A percentile compares a stretch with the other conserved stretches of the same genome.
phyloP scores from a whole-genome alignment of 2,329 filamentous ascomycete species.

The Pleoardoris graminearum region DNA sequence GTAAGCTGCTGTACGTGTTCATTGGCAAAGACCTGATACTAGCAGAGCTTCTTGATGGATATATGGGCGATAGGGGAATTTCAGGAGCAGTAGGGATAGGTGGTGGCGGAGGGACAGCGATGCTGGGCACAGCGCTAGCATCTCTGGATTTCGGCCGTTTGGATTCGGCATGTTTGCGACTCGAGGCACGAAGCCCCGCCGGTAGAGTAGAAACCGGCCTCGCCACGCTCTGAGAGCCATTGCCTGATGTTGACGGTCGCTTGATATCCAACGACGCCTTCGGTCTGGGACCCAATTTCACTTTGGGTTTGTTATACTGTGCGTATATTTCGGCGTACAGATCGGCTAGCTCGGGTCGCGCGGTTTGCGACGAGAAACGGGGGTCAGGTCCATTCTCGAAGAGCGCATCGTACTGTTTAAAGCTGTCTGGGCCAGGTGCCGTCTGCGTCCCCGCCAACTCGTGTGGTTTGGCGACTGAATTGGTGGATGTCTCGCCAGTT shows the following conservation, averaged over 20 bases:
- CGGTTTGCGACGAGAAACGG: constrained; percentile 48
- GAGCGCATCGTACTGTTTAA: constrained; percentile 40
- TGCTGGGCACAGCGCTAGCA: constrained; percentile 31
- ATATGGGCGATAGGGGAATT: constrained; percentile 41
- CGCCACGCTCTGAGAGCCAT: constrained; percentile 49
- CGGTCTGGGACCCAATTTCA: constrained; percentile 86
- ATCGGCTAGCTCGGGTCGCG: constrained; percentile 45
- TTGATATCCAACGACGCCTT: constrained; percentile 73
- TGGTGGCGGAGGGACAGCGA: constrained; percentile 37
- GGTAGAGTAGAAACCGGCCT: constrained; percentile 80
- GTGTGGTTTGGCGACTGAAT: constrained; percentile 23
- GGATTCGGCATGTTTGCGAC: constrained; percentile 33
- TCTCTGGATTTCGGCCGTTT: constrained; percentile 45
- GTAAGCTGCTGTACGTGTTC: constrained; percentile 32
- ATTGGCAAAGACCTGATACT: constrained; percentile 52
- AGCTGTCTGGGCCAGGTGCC: constrained; percentile 24
- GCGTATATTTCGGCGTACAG: constrained; percentile 54
- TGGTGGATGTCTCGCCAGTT: constrained; percentile 15
- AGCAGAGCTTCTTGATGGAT: constrained; percentile 44
- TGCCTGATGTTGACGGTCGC: constrained; percentile 63
- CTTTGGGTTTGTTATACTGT: constrained; percentile 71
- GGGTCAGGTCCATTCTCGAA: constrained; percentile 48
- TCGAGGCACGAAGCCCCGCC: constrained; percentile 68
- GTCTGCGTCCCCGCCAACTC: not conserved
- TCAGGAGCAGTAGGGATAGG: constrained; percentile 42